A percentile compares a stretch with the other conserved stretches of the same genome.
Evolutionary conservation across 2,329 filamentous ascomycete genomes (phyloP).

Genomic region (Fusarium brachygibbosum): DNA sequence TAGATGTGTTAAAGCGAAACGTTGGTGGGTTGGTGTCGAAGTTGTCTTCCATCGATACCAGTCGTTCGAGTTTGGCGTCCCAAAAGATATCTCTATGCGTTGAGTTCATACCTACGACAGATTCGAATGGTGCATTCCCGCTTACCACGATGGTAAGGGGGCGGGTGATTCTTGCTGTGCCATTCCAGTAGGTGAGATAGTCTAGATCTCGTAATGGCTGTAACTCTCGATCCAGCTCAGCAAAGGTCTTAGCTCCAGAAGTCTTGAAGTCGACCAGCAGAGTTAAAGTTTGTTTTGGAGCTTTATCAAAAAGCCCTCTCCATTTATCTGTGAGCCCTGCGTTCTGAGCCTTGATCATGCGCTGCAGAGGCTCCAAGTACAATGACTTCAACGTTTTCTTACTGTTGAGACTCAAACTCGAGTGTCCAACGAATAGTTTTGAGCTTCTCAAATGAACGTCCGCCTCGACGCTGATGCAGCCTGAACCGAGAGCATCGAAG

Average conservation of each 20-base stretch:
- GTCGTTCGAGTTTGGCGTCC: constrained; percentile 25
- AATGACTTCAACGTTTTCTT: not conserved
- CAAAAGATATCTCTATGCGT: constrained; percentile 28
- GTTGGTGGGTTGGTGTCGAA: constrained; percentile 6
- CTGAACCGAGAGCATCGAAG: constrained; percentile 25
- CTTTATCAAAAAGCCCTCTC: constrained; percentile 9
- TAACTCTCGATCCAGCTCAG: not conserved
- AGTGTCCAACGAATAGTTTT: constrained; percentile 13
- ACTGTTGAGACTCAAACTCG: not conserved
- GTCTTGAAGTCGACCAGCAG: constrained; percentile 25
- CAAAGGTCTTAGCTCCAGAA: constrained; percentile 1
- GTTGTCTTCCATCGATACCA: constrained; percentile 1
- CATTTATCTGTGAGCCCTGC: not conserved
- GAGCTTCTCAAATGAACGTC: constrained; percentile 4
- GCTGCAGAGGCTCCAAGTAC: constrained; percentile 17
- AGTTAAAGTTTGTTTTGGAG: constrained; percentile 4
- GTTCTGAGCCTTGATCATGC: constrained; percentile 22
- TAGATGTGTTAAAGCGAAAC: constrained; percentile 16
- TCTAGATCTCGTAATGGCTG: constrained; percentile 13
- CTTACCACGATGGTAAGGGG: constrained; percentile 22
- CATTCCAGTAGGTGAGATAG: constrained; percentile 28
- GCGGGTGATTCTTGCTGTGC: constrained; percentile 3
- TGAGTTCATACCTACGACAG: not conserved
- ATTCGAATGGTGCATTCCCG: constrained; percentile 19
- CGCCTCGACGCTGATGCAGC: constrained; percentile 24